Conservation (phyloP, 176 grass and related monocot genomes). For the Carex kokanica region DNA sequence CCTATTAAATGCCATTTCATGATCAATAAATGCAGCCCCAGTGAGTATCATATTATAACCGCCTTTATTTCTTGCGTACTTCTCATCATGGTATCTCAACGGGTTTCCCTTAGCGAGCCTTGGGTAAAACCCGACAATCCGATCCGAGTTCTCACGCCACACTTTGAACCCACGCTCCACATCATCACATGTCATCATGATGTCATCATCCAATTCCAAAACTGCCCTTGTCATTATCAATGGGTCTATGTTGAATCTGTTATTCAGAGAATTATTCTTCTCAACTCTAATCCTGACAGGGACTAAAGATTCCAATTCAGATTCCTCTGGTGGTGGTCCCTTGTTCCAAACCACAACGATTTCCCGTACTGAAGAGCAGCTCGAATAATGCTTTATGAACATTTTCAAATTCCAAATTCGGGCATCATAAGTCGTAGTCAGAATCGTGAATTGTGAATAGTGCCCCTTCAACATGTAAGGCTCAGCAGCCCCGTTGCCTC, state of each 20-base stretch:
- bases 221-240: conserved; percentile 74
- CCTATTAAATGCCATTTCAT: conserved; percentile 63
- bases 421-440: conserved; percentile 90
- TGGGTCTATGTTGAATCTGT: conserved; percentile 78
- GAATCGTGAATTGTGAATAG: conserved; percentile 81
- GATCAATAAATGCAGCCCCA: conserved; percentile 91
- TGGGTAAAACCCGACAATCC: conserved; percentile 80
- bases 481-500: conserved; percentile 60
- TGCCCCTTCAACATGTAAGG: conserved; percentile 57
- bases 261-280: conserved; percentile 73
- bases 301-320: conserved; percentile 57
- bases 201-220: conserved; percentile 98
- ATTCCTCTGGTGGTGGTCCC: conserved; percentile 39
- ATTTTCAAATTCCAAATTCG: conserved; percentile 88
- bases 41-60: conserved; percentile 92
- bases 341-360: conserved; percentile 92
- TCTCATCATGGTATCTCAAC: conserved; percentile 57
- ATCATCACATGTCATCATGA: conserved; percentile 94
- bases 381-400: conserved; percentile 86
- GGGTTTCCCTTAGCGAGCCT: conserved; percentile 65
- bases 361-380: conserved; percentile 74
- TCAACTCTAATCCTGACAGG: conserved; percentile 77
- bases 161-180: conserved; percentile 91
- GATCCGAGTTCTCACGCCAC: conserved; percentile 64
- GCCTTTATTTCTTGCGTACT: conserved; percentile 41